phyloP scores from a whole-genome alignment of 257 asterid genomes.

The Ajuga chamaepitys region DNA sequence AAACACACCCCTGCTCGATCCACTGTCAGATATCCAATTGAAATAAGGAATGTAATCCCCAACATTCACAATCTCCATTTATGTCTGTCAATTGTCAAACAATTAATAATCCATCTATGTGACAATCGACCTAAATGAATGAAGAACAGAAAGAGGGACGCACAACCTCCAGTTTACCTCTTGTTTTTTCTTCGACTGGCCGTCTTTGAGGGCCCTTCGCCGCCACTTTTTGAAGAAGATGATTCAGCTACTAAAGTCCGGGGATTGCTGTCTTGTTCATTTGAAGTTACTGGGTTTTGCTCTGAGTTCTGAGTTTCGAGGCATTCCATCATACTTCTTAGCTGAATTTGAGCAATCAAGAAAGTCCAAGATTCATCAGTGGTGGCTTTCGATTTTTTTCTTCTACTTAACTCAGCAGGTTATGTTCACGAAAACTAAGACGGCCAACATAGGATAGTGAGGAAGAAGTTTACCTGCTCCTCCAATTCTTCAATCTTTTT shows the following conservation, averaged over 20 bases:
- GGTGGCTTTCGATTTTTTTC: too few species aligned
- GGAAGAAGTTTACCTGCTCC: conserved; percentile 50
- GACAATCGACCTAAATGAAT: not conserved
- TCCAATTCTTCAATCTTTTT: conserved; percentile 63
- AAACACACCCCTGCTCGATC: too few species aligned
- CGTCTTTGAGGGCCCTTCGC: conserved; percentile 15
- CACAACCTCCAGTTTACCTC: conserved; percentile 3
- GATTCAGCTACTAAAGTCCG: conserved; percentile 17
- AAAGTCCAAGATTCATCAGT: not conserved
- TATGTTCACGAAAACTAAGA: not conserved
- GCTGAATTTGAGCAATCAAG: conserved; percentile 32
- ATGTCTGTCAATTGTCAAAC: not conserved
- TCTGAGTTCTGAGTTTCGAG: conserved; percentile 33
- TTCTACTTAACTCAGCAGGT: too few species aligned
- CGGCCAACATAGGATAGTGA: not conserved
- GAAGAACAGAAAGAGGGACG: too few species aligned
- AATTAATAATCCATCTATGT: not conserved
- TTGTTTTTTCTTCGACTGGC: conserved; percentile 21
- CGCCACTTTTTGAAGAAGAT: conserved; percentile 20
- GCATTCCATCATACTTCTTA: conserved; percentile 46
- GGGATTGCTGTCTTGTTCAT: conserved; percentile 15
- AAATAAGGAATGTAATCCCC: too few species aligned
- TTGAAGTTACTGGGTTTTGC: conserved; percentile 24
- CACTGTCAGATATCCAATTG: too few species aligned
- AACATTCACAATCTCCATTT: too few species aligned